These are phyloP conservation scores for Brassica incana DNA, from an alignment of 345 rosid genomes.

Conservation along the genomic window DNA sequence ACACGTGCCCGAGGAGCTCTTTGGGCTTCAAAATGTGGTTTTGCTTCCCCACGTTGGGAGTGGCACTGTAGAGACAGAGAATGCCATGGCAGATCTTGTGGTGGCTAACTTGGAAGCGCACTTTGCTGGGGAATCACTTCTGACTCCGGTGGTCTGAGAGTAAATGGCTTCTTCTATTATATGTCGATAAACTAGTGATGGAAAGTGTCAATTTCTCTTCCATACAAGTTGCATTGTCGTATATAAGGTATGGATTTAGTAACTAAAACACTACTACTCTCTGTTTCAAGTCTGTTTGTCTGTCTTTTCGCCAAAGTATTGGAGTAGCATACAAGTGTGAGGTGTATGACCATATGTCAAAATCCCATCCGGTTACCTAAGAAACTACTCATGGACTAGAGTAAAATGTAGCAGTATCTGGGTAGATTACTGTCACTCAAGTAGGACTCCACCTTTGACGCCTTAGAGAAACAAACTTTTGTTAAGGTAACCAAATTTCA, in stretches of 20 bases:
- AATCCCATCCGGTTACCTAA: background rate
- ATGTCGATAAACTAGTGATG: background rate
- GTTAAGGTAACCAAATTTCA: background rate
- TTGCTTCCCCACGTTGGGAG: conserved; percentile 70
- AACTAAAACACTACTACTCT: background rate
- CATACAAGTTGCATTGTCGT: conserved; percentile 1
- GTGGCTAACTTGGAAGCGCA: conserved; percentile 55
- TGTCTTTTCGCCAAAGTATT: background rate
- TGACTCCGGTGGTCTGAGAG: conserved; percentile 50
- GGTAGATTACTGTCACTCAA: background rate
- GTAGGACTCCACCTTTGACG: background rate
- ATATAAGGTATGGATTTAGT: background rate
- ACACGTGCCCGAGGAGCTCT: conserved; percentile 59
- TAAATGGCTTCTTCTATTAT: background rate
- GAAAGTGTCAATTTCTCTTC: conserved; percentile 6
- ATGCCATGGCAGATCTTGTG: conserved; percentile 58
- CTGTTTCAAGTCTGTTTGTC: background rate
- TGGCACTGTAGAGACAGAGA: conserved; percentile 53
- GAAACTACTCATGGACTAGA: background rate
- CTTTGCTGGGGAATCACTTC: conserved; percentile 46
- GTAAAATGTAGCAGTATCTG: background rate
- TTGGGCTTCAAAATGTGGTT: conserved; percentile 60
- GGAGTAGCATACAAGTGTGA: background rate
- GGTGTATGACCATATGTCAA: background rate
- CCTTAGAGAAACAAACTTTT: background rate